phyloP scores from a whole-genome alignment of 768 basidiomycete genomes.

The Mycena vulgaris region DNA sequence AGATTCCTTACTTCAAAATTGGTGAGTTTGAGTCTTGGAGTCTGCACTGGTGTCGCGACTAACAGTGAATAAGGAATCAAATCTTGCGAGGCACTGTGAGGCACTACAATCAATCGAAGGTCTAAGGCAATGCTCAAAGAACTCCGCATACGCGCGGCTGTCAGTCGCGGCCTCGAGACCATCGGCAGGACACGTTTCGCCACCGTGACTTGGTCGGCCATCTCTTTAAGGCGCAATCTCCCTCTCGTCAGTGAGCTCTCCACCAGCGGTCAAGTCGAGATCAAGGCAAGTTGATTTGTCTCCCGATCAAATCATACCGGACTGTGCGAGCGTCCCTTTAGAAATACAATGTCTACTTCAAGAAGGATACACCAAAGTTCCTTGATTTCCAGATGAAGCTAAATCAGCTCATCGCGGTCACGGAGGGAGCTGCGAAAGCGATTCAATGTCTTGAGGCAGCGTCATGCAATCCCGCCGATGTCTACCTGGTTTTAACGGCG shows the following conservation, averaged over 20 bases:
- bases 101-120: constrained; percentile 5
- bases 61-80: background rate
- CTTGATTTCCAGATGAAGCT: constrained; percentile 18
- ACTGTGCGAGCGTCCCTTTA: no score
- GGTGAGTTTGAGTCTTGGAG: constrained; percentile 22
- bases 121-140: background rate
- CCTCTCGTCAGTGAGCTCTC: background rate
- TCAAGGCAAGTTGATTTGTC: background rate
- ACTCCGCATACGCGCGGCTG: constrained; percentile 13
- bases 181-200: constrained; percentile 47
- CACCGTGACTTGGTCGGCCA: constrained; percentile 34
- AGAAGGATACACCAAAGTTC: background rate
- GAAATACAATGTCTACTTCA: background rate
- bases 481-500: constrained; percentile 5
- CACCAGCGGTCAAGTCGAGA: constrained; percentile 3
- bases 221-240: constrained; percentile 21
- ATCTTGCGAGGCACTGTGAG: background rate
- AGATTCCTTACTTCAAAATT: constrained; percentile 36
- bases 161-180: constrained; percentile 45
- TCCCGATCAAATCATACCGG: no score
- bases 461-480: constrained; percentile 8
- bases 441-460: constrained; percentile 12
- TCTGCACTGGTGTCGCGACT: no score
- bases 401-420: constrained; percentile 3
- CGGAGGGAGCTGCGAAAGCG: background rate